A percentile compares a stretch with the other conserved stretches of the same genome.
Conservation (phyloP, 2,329 filamentous ascomycete species). For the Hypomyces rosellus region DNA sequence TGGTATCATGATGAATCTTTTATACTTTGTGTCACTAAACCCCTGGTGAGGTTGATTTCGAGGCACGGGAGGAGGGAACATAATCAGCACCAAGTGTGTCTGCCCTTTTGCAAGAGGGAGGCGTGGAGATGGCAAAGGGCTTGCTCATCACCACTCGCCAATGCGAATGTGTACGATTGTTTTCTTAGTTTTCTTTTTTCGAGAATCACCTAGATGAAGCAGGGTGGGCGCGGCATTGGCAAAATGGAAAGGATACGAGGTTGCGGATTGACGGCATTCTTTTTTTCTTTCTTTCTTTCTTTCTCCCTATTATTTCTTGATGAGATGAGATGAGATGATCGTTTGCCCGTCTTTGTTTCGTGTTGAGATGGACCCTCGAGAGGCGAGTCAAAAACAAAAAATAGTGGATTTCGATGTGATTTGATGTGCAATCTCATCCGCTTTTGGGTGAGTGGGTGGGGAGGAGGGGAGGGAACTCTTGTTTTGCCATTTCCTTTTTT, state of each 20-base stretch:
- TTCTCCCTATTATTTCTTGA: conserved; percentile 12
- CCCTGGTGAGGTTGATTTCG: conserved; percentile 15
- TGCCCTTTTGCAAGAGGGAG: conserved; percentile 13
- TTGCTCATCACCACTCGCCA: conserved; percentile 14
- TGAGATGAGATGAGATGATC: no score
- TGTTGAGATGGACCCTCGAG: conserved; percentile 2
- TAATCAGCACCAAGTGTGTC: conserved; percentile 26
- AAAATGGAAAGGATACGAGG: conserved; percentile 16
- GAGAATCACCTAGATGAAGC: conserved; percentile 28
- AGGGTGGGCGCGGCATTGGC: conserved; percentile 22
- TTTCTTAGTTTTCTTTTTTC: conserved; percentile 16
- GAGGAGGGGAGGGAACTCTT: conserved; percentile 1
- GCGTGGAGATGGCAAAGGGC: conserved; percentile 10
- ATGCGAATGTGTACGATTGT: conserved; percentile 34
- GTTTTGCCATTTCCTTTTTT: not conserved
- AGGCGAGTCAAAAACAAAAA: conserved; percentile 3
- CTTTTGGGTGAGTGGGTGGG: no score
- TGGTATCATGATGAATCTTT: conserved; percentile 1
- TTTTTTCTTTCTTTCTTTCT: conserved; percentile 17
- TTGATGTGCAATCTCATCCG: conserved; percentile 10
- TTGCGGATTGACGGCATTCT: conserved; percentile 17
- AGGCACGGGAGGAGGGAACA: conserved; percentile 23
- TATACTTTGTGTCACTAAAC: conserved; percentile 12
- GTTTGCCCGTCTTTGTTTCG: conserved; percentile 10
- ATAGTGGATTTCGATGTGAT: conserved; percentile 12